phyloP scores from a whole-genome alignment of 2,329 filamentous ascomycete genomes.

The Botrytis elliptica region DNA sequence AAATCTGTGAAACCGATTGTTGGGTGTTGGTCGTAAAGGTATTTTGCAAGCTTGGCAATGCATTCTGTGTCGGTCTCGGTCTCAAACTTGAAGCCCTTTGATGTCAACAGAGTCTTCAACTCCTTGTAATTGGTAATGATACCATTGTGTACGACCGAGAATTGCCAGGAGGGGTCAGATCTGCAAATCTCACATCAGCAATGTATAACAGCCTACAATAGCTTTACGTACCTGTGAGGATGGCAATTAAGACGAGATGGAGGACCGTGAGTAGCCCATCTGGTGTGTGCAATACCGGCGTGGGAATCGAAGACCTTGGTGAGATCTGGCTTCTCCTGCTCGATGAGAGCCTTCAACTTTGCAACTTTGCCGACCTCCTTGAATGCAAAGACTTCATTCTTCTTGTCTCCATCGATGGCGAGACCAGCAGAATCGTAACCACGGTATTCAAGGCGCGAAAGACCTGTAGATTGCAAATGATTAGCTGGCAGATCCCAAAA shows the following conservation, averaged over 20 bases:
- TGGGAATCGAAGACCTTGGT: slow-evolving; percentile 96
- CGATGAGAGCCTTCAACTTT: slow-evolving; percentile 92
- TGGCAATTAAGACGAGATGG: slow-evolving; percentile 97
- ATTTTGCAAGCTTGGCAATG: slow-evolving; percentile 98
- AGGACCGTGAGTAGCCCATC: slow-evolving; percentile 96
- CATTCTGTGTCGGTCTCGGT: slow-evolving; percentile 99
- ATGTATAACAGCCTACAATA: background rate
- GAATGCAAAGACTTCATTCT: slow-evolving; percentile 94
- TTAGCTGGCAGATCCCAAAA: slow-evolving; percentile 6
- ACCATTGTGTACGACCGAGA: slow-evolving; percentile 96
- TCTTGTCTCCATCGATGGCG: slow-evolving; percentile 96
- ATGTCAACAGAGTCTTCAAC: slow-evolving; percentile 85
- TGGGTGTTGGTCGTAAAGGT: slow-evolving; percentile 92
- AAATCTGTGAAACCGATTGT: slow-evolving; percentile 94
- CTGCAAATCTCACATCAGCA: slow-evolving; percentile 46
- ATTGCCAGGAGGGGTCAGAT: slow-evolving; percentile 94
- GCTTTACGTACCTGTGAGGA: slow-evolving; percentile 76
- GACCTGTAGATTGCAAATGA: slow-evolving; percentile 39
- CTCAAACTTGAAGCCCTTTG: slow-evolving; percentile 98
- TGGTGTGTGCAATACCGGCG: slow-evolving; percentile 96
- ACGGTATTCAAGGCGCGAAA: slow-evolving; percentile 94
- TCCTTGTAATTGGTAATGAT: slow-evolving; percentile 99
- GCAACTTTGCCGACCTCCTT: slow-evolving; percentile 99
- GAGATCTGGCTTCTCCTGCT: slow-evolving; percentile 76
- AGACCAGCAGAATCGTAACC: slow-evolving; percentile 97